Evolutionary conservation across 164 flowering plant species (phyloP).

Genomic region (Magnolia sinica): DNA sequence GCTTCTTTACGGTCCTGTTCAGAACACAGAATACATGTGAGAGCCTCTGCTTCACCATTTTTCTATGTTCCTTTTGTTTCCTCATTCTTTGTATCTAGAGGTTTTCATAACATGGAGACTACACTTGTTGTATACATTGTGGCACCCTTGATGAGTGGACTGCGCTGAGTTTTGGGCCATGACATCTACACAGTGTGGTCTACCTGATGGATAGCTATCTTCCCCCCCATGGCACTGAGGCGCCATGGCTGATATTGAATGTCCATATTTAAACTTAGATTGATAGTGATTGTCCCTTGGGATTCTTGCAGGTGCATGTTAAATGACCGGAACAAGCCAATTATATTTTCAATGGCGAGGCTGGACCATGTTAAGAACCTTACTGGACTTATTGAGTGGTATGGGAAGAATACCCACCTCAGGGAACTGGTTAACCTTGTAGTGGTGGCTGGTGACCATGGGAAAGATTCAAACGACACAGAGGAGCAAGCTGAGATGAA

Average conservation of each 20-base stretch:
- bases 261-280: background rate
- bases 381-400: conserved; percentile 91
- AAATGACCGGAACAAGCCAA: conserved; percentile 80
- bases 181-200: too few relatives aligned
- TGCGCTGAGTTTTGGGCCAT: too few relatives aligned
- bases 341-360: conserved; percentile 96
- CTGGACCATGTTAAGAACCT: conserved; percentile 93
- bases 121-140: too few relatives aligned
- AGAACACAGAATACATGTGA: conserved; percentile 88
- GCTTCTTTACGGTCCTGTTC: conserved; percentile 66
- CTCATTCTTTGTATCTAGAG: background rate
- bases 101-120: too few relatives aligned
- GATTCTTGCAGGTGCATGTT: conserved; percentile 57
- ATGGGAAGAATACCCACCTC: conserved; percentile 67
- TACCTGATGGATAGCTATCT: too few relatives aligned
- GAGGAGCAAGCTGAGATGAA: conserved; percentile 88
- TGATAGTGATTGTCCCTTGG: background rate
- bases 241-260: background rate
- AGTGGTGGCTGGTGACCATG: conserved; percentile 89
- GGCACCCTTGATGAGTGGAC: too few relatives aligned
- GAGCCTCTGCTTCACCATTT: conserved; percentile 9
- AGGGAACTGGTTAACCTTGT: conserved; percentile 88
- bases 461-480: conserved; percentile 85
- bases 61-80: background rate
- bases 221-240: background rate